Percentiles rank a stretch among this genome's conserved stretches.
These are phyloP conservation scores for Porpolomopsis calyptriformis DNA, from an alignment of 768 basidiomycete species.

Conservation along the genomic window DNA sequence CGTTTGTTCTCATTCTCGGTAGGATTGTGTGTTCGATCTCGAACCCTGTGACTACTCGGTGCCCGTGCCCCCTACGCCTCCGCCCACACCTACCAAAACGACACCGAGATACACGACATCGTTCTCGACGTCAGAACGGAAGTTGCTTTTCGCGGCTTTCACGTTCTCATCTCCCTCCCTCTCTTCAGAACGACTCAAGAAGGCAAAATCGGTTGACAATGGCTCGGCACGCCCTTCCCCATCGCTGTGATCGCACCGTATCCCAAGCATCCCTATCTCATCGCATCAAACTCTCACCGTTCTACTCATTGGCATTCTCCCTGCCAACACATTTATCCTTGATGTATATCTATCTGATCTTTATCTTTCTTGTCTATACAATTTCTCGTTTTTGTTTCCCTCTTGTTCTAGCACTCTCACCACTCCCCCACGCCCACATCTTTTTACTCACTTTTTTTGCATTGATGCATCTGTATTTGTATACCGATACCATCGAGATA, in stretches of 20 bases:
- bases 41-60: conserved; percentile 47
- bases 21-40: too few species aligned
- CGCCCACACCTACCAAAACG: conserved; percentile 19
- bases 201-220: conserved; percentile 27
- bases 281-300: not conserved
- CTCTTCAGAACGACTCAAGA: conserved; percentile 42
- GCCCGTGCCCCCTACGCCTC: conserved; percentile 19
- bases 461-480: too few species aligned
- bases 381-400: too few species aligned
- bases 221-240: not conserved
- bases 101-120: conserved; percentile 22
- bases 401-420: too few species aligned
- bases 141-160: conserved; percentile 61
- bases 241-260: not conserved
- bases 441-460: too few species aligned
- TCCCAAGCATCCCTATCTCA: not conserved
- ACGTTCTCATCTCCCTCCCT: conserved; percentile 71
- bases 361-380: too few species aligned
- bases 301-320: not conserved
- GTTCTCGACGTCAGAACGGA: conserved; percentile 70
- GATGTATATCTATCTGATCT: too few species aligned
- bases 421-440: too few species aligned
- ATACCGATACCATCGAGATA: too few species aligned
- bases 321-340: too few species aligned
- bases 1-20: too few species aligned